phyloP scores from a whole-genome alignment of 2,329 filamentous ascomycete genomes.

The Colletotrichum graminicola region DNA sequence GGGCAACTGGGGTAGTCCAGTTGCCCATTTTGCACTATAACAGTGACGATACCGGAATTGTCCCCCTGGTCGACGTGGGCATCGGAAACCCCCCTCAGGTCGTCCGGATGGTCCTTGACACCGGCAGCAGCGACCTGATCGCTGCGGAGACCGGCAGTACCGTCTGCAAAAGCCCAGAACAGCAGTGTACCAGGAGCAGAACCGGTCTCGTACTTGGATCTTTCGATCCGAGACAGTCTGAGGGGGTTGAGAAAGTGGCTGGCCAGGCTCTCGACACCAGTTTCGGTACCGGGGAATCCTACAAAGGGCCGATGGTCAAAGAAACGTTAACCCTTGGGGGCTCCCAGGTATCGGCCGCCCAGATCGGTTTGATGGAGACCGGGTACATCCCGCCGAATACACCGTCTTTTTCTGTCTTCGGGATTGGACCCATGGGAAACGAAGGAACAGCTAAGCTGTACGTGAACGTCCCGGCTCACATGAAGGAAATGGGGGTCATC shows the following conservation, averaged over 20 bases:
- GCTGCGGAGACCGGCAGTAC: slow-evolving; percentile 4
- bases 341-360: neutral
- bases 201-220: neutral
- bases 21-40: slow-evolving; percentile 5
- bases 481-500: slow-evolving; percentile 20
- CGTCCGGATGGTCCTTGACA: slow-evolving; percentile 64
- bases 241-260: neutral
- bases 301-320: slow-evolving; percentile 6
- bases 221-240: neutral
- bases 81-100: slow-evolving; percentile 63
- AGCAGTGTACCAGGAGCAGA: neutral
- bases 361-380: slow-evolving; percentile 6
- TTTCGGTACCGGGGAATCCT: neutral
- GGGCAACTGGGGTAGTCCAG: neutral
- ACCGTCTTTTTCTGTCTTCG: slow-evolving; percentile 4
- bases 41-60: neutral
- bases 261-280: neutral
- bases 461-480: slow-evolving; percentile 18
- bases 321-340: neutral
- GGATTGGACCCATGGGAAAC: neutral
- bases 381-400: neutral
- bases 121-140: slow-evolving; percentile 66
- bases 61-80: slow-evolving; percentile 50
- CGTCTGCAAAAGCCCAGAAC: neutral
- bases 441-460: neutral